Evolutionary conservation across 2,329 filamentous ascomycete species (phyloP), one percentile per base, ranked within the genome.

Genomic region (Cadophora sp.): DNA sequence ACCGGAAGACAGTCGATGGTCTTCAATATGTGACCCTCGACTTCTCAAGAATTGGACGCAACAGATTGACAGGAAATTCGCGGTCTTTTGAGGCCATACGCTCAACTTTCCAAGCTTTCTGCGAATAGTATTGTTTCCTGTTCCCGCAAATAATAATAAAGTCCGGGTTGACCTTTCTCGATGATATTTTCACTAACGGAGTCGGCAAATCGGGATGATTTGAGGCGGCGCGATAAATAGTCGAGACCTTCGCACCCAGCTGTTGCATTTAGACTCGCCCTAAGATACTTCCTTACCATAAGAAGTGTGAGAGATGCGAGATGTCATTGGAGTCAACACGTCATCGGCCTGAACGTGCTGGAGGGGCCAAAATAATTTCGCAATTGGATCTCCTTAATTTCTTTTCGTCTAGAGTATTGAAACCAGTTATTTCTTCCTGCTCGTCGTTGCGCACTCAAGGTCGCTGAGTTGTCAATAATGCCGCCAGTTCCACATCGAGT

Each of bases 401-500:
- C 40, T 1, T n/a, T n/a, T n/a, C n/a, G n/a, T n/a, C 34, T 11
- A 12, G 34, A 37, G 7, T 4, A 8, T 37, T 37, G 34, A 37
- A 37, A 37, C 34, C 7, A 37, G 31, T 19, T 16, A 43, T 19
- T 19, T 43, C 40, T 16, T 14, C 6, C 40, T 43, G 12, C 1
- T 5, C 40, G 19, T 43, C 16, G 5, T 43, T 43, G 40, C 12
- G 12, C 40, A 43, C 34, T 4, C 3, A 9, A 37, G 34, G 14
- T 43, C 19, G 40, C 40, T 43, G 40, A 43, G 3, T 19, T 43
- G 40, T 19, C 50, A 53, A 27, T 31, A 37, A 67, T 60, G 51
- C 50, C 65, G 29, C 51, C 26, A 19, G 60, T 67, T 40, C 65
- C 51, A 4, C 40, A 63, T 40, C 48, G 58, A 22, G 59, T 63